Conservation (phyloP, 805 yeast genomes). For the Wickerhamiella lipophila region DNA sequence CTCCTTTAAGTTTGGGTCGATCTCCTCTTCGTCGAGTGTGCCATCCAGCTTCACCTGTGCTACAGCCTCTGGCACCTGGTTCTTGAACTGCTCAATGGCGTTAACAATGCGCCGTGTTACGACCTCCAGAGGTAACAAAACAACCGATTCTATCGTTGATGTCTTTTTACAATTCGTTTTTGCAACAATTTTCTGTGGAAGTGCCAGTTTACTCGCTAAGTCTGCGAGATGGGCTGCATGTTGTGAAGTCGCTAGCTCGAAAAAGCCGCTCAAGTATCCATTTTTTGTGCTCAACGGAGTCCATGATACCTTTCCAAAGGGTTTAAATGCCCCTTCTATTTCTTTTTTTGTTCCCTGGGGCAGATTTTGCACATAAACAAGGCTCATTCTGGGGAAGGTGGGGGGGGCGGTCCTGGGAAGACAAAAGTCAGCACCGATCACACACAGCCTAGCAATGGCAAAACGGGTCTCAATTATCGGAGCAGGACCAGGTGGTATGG, state of each 20-base stretch:
- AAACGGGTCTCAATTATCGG: constrained; percentile 51
- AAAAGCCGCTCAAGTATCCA: not conserved
- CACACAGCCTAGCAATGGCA: not conserved
- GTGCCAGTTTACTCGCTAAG: not conserved
- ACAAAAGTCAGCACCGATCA: not conserved
- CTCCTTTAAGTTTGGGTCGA: not conserved
- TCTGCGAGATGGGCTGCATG: constrained; percentile 1
- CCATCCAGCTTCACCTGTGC: not conserved
- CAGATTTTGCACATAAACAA: constrained; percentile 1
- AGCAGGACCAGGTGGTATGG: constrained; percentile 66
- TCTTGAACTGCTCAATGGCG: not conserved
- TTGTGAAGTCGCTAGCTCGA: not conserved
- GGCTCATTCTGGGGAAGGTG: not conserved
- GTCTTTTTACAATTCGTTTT: not conserved
- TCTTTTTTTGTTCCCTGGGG: not conserved
- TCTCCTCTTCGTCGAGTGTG: not conserved
- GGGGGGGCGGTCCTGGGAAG: too few species aligned
- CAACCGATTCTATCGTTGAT: not conserved
- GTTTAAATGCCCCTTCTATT: constrained; percentile 3
- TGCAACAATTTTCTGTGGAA: not conserved
- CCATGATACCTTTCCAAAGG: not conserved
- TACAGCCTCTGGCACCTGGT: not conserved
- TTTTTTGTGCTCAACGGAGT: not conserved
- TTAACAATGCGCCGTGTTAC: not conserved
- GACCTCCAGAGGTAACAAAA: not conserved